Evolutionary conservation across 75 land plant genomes (phyloP), one percentile per base, ranked within the genome.

Genomic region (Adiantum capillusveneris): DNA sequence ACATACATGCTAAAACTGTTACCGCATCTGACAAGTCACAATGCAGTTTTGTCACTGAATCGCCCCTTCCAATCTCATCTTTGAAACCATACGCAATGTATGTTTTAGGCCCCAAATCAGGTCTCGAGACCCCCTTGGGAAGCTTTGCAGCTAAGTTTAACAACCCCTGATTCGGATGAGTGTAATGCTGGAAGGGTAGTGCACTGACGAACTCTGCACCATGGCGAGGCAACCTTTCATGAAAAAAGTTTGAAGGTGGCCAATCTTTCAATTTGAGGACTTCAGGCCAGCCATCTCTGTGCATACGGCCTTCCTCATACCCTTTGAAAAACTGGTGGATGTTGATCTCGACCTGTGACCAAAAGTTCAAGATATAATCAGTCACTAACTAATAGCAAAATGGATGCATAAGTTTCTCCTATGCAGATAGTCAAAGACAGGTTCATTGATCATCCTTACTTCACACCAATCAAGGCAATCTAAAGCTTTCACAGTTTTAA

Each of bases 21-120:
- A 91, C 97, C 70, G 95, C 89, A 79, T 88, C 91, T 62, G 87
- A 78, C 57, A 86, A 72, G 75, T 87, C 85, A 67, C 84, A 87
- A 56, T 90, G 96, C 42, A 87, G 58, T 67, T 90, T 90, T 9
- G 92, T 90, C 16, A 90, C 96, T 18, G 96, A 87, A 58, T 90
- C 87, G 25, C 96, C 92, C 44, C 70, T 75, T 21, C 92, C 88
- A 69, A 90, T 92, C 60, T 90, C 96, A 60, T 83, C 62, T 31
- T 18, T 31, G 58, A 51, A 39, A 1, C 97, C 97, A 75, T 91
- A 91, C 2, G 93, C 97, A 50, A 91, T 91, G 50, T 91, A 84
- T 48, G 97, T 75, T 69, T 91, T 91, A 9, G 97, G 97, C 7
- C 97, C 97, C 57, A 91, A 44, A 59, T 87, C 93, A 17, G 88